Conservation (phyloP, 1,284 basidiomycete species). For the Trichosporon sp. region DNA sequence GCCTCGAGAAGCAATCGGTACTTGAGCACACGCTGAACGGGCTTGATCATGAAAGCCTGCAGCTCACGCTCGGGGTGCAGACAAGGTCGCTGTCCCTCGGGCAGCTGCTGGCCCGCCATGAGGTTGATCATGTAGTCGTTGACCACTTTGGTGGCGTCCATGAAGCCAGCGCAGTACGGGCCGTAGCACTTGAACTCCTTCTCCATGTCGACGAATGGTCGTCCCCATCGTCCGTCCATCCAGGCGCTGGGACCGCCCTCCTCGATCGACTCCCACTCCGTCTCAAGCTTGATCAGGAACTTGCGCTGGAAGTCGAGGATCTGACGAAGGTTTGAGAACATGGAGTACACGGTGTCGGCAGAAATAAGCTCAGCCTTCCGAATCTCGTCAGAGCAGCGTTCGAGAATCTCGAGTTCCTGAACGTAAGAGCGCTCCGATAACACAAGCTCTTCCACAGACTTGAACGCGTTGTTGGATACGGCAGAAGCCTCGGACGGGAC, state of each 20-base stretch:
- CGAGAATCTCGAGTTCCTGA: constrained; percentile 93
- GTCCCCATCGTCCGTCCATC: constrained; percentile 86
- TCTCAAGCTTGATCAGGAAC: constrained; percentile 91
- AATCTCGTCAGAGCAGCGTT: constrained; percentile 75
- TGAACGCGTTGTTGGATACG: constrained; percentile 33
- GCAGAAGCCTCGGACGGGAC: constrained; percentile 10
- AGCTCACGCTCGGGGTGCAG: constrained; percentile 58
- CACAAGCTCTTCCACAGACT: constrained; percentile 46
- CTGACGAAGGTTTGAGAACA: constrained; percentile 93
- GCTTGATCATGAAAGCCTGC: constrained; percentile 73
- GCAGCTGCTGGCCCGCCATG: constrained; percentile 53
- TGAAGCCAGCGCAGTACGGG: constrained; percentile 96
- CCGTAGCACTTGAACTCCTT: constrained; percentile 91
- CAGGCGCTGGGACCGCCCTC: constrained; percentile 53
- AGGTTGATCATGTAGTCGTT: constrained; percentile 77
- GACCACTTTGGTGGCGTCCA: constrained; percentile 76
- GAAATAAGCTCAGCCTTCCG: constrained; percentile 77
- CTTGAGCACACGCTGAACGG: constrained; percentile 71
- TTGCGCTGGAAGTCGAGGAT: constrained; percentile 90
- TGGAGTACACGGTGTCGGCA: constrained; percentile 87
- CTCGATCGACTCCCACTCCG: constrained; percentile 61
- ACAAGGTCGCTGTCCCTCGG: constrained; percentile 32
- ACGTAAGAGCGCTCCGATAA: constrained; percentile 85
- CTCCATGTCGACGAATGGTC: constrained; percentile 69
- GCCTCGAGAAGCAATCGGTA: constrained; percentile 61